Conservation (phyloP, 164 flowering plant species). For the Vitis vinifera region ASM3070453v1 NC_081821.1:1548501-1549000, state of each 20-base stretch:
- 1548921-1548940: conserved; percentile 98
- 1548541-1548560: conserved; percentile 91
- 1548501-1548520: conserved; percentile 65
- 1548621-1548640: too few relatives aligned
- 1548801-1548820: background rate
- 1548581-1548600: conserved; percentile 94
- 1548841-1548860: conserved; percentile 55
- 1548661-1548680: too few relatives aligned
- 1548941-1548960: conserved; percentile 86
- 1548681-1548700: too few relatives aligned
- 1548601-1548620: conserved; percentile 21
- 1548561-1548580: conserved; percentile 92
- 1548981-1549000: background rate
- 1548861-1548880: conserved; percentile 91
- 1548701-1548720: too few relatives aligned
- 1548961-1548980: conserved; percentile 61
- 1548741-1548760: too few relatives aligned
- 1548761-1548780: too few relatives aligned
- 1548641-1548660: too few relatives aligned
- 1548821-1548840: background rate
- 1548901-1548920: conserved; percentile 97
- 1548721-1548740: too few relatives aligned
- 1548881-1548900: conserved; percentile 77
- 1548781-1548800: background rate
- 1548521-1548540: conserved; percentile 85